phyloP scores from a whole-genome alignment of 75 land plant species.

The Isoetes taiwanensis region DNA sequence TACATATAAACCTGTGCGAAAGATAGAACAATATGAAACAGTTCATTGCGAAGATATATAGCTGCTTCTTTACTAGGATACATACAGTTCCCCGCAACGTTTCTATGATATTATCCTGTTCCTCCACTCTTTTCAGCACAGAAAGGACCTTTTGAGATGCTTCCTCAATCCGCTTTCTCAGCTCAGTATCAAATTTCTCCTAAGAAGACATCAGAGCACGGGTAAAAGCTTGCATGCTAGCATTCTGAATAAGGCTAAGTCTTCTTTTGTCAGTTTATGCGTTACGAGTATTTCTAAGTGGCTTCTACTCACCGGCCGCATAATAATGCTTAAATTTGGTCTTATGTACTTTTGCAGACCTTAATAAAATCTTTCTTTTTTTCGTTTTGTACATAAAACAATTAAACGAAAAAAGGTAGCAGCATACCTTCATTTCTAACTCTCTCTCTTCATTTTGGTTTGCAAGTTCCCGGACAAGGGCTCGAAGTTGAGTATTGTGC shows the following conservation, averaged over 20 bases:
- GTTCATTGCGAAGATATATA: not conserved
- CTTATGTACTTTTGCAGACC: no score
- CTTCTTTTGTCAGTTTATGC: no score
- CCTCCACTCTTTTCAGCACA: constrained; percentile 58
- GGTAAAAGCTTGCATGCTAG: no score
- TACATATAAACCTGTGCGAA: constrained; percentile 77
- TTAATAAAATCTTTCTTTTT: no score
- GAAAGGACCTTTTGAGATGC: constrained; percentile 57
- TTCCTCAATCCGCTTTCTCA: constrained; percentile 49
- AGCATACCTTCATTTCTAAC: constrained; percentile 46
- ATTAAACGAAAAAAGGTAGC: not conserved
- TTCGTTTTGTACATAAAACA: no score
- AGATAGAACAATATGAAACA: not conserved
- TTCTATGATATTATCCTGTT: constrained; percentile 72
- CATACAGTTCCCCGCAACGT: constrained; percentile 78
- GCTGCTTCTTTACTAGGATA: not conserved
- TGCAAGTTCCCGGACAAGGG: constrained; percentile 49
- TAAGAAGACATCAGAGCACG: constrained; percentile 4
- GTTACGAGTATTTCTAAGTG: not conserved
- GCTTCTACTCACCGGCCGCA: not conserved
- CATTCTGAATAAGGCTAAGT: no score
- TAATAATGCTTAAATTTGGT: not conserved
- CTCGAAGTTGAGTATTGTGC: constrained; percentile 76
- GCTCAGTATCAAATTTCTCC: constrained; percentile 56
- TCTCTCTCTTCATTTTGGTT: constrained; percentile 43